Conservation (phyloP, 768 basidiomycete species). For the Piloderma croceum region DNA sequence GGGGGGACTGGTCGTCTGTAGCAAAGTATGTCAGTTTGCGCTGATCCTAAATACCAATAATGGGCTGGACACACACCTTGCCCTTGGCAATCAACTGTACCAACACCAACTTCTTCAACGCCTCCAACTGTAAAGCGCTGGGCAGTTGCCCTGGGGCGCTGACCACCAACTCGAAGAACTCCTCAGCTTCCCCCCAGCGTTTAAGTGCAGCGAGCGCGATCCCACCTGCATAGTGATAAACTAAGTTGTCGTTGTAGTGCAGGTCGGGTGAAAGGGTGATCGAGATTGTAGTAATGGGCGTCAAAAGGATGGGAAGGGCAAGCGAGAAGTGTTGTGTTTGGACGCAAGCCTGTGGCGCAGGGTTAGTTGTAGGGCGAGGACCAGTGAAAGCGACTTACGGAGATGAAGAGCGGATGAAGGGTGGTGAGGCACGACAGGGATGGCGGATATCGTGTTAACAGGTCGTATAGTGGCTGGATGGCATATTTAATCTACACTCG, state of each 20-base stretch:
- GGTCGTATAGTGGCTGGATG: conserved; percentile 51
- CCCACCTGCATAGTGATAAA: conserved; percentile 83
- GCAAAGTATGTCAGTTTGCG: background rate
- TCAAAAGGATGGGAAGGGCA: conserved; percentile 55
- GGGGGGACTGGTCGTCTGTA: conserved; percentile 47
- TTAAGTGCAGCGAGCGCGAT: conserved; percentile 58
- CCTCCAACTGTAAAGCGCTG: conserved; percentile 76
- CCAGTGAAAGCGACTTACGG: conserved; percentile 33
- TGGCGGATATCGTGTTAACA: conserved; percentile 60
- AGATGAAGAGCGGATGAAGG: conserved; percentile 64
- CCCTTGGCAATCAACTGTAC: conserved; percentile 77
- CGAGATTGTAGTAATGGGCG: conserved; percentile 66
- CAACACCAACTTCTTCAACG: conserved; percentile 75
- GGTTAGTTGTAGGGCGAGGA: conserved; percentile 2
- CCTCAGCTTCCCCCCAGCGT: conserved; percentile 63
- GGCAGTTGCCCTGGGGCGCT: conserved; percentile 53
- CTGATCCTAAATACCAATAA: background rate
- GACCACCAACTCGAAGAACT: conserved; percentile 77
- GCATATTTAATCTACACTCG: conserved; percentile 36
- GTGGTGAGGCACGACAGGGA: conserved; percentile 56
- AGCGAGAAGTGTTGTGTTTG: conserved; percentile 44
- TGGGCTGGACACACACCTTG: conserved; percentile 49
- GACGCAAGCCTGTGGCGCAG: conserved; percentile 53
- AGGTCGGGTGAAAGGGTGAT: conserved; percentile 51
- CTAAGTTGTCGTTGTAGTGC: conserved; percentile 70